Percentiles rank a stretch among this genome's conserved stretches.
These are phyloP conservation scores for Ascochyta clinopodiicola DNA, from an alignment of 2,329 filamentous ascomycete genomes.

Conservation along the genomic window DNA sequence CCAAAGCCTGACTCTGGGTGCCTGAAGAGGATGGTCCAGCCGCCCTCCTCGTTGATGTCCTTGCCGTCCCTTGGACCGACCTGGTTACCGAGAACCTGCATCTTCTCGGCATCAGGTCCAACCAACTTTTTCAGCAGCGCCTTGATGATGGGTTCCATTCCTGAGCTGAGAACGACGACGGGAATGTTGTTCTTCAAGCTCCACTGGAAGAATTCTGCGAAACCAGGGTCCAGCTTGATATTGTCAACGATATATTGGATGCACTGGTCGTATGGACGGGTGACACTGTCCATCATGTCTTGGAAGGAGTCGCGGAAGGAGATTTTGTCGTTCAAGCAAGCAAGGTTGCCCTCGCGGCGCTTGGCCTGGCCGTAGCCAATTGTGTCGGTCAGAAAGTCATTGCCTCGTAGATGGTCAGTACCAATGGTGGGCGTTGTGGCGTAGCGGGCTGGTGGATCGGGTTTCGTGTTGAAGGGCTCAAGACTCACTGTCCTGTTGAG, in stretches of 20 bases:
- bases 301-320: slow-evolving; percentile 84
- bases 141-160: slow-evolving; percentile 91
- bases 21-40: slow-evolving; percentile 88
- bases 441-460: slow-evolving; percentile 12
- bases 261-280: slow-evolving; percentile 80
- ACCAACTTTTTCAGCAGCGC: slow-evolving; percentile 81
- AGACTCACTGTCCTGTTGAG: slow-evolving; percentile 68
- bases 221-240: slow-evolving; percentile 87
- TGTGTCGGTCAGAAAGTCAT: slow-evolving; percentile 83
- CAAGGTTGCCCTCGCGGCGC: slow-evolving; percentile 75
- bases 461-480: slow-evolving; percentile 10
- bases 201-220: slow-evolving; percentile 88
- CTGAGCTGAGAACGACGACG: slow-evolving; percentile 87
- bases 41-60: slow-evolving; percentile 80
- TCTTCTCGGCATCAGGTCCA: slow-evolving; percentile 76
- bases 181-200: slow-evolving; percentile 81
- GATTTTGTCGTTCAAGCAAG: slow-evolving; percentile 73
- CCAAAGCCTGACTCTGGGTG: slow-evolving; percentile 84
- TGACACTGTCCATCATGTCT: slow-evolving; percentile 90
- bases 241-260: slow-evolving; percentile 78
- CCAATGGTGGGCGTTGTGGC: slow-evolving; percentile 1
- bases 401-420: slow-evolving; percentile 54
- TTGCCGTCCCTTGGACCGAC: slow-evolving; percentile 72
- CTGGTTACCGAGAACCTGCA: slow-evolving; percentile 91
- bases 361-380: slow-evolving; percentile 79